phyloP scores from a whole-genome alignment of 192 early-diverging fungal species.

The Backusella parvicylindrica region DNA sequence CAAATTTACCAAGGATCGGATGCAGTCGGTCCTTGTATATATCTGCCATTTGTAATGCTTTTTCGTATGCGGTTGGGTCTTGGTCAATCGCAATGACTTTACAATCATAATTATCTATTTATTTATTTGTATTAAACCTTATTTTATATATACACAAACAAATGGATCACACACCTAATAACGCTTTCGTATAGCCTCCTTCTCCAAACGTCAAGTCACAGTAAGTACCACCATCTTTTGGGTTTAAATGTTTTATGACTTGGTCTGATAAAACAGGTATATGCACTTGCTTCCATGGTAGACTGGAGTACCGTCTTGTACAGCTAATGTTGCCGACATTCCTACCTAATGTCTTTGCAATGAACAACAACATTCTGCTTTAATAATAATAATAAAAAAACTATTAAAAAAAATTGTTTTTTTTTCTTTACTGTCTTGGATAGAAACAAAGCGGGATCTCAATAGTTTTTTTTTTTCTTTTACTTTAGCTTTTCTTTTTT shows the following conservation, averaged over 20 bases:
- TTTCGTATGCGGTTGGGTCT: constrained; percentile 62
- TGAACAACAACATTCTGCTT: background rate
- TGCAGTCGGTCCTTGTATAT: constrained; percentile 47
- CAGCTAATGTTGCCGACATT: background rate
- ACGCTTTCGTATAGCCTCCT: constrained; percentile 64
- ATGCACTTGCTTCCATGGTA: constrained; percentile 31
- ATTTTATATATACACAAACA: background rate
- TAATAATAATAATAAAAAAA: background rate
- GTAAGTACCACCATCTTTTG: constrained; percentile 42
- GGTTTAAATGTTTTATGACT: constrained; percentile 39
- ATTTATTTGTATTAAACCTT: background rate
- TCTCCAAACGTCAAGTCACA: constrained; percentile 75
- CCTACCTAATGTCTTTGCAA: background rate
- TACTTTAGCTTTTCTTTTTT: no score
- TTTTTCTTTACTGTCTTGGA: background rate
- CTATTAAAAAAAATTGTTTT: background rate
- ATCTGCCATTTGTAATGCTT: constrained; percentile 50
- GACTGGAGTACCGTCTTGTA: background rate
- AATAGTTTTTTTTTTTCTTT: no score
- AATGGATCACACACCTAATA: constrained; percentile 56
- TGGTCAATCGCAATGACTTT: constrained; percentile 69
- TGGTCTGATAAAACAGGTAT: constrained; percentile 50
- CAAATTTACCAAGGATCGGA: constrained; percentile 59
- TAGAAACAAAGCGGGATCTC: no score
- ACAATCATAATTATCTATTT: constrained; percentile 41